Evolutionary conservation across 129 eudicot genomes (phyloP).

Genomic region (Flaveria sonorensis): DNA sequence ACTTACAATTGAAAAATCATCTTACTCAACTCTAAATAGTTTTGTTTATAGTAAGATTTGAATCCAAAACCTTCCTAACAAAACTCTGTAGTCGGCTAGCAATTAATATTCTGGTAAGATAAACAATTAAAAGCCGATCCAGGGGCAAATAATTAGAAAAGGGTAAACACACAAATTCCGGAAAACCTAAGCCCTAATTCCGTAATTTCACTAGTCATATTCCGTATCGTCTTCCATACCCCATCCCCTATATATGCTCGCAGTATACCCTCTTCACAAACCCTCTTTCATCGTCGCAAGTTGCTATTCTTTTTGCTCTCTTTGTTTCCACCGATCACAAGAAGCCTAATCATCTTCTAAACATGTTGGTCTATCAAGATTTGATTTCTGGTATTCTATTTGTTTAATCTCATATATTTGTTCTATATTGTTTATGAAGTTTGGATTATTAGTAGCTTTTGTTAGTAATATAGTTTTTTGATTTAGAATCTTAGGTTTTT

Average conservation of each 20-base stretch:
- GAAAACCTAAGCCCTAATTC: neutral
- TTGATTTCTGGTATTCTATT: slow-evolving; percentile 49
- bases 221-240: neutral
- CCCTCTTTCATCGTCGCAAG: neutral
- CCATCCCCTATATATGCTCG: slow-evolving; percentile 2
- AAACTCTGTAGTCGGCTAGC: too few species aligned
- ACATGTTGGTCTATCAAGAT: slow-evolving; percentile 69
- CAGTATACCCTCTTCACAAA: neutral
- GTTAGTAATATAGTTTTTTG: neutral
- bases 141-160: neutral
- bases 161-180: neutral
- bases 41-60: too few species aligned
- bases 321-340: slow-evolving; percentile 14
- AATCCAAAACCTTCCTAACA: too few species aligned
- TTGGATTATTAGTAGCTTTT: too few species aligned
- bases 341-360: neutral
- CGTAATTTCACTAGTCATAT: neutral
- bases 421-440: too few species aligned
- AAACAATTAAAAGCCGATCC: neutral
- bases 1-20: too few species aligned
- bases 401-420: too few species aligned
- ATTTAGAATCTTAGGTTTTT: slow-evolving; percentile 2
- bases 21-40: too few species aligned
- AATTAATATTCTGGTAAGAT: too few species aligned
- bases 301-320: neutral